Evolutionary conservation across 306 rosid genomes (phyloP), one percentile per base, ranked within the genome.

Genomic region (Bauhinia variegata): DNA sequence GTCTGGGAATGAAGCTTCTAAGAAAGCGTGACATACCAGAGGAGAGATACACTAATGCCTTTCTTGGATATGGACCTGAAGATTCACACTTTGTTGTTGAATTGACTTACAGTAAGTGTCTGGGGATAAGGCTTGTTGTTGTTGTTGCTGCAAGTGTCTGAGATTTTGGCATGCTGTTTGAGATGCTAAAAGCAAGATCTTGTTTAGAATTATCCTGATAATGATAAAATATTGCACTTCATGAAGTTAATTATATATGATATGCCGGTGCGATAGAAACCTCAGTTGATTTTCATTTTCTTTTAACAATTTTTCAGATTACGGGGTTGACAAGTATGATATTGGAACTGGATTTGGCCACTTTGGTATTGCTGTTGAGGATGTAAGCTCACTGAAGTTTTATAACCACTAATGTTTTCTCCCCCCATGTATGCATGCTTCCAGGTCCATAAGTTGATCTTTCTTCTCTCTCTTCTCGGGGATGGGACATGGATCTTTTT

Each of bases 1-100:
- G 96, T 60, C 79, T 88, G 8, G 95, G 95, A 68, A 88, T 91
- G 97, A 88, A 88, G 78, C 76, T 91, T 78, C 88, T 91, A 44
- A 76, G 96, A 71, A 82, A 77, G 60, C 95, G 89, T 15, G 96
- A 91, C 83, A 83, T 85, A 78, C 89, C 91, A 3, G 97, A 91
- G 68, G 87, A 83, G 80, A 86, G 84, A 83, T 89, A 87, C 77
- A 87, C 88, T 11, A 91, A 88, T 62, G 95, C 82, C 37, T 91
- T 88, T 78, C 96, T 91, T 72, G 96, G 96, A 72, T 91, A 84
- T 57, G 96, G 97, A 37, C 97, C 82, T 15, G 96, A 91, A 84
- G 90, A 91, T 82, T 84, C 88, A 31, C 96, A 88, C 79, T 91
- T 91, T 65, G 87, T 80, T 61, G 68, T 88, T 47, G 97, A 91